Conservation (phyloP, 805 yeast genomes). For the Saturnispora galanensis region DNA sequence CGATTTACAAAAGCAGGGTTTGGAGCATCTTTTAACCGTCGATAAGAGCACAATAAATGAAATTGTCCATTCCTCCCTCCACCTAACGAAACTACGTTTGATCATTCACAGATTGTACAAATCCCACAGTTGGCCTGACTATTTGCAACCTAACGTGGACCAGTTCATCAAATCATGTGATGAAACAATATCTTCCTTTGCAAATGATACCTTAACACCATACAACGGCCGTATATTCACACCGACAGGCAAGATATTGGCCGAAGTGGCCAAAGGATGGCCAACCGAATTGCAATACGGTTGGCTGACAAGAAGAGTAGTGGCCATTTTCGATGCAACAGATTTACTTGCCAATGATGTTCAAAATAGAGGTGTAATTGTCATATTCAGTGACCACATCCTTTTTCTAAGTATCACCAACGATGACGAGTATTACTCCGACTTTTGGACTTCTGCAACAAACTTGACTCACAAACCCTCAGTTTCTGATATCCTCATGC, state of each 20-base stretch:
- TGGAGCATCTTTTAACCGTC: conserved; percentile 25
- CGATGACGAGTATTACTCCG: conserved; percentile 27
- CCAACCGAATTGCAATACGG: conserved; percentile 80
- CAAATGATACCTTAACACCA: conserved; percentile 40
- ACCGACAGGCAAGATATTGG: conserved; percentile 80
- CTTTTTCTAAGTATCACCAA: conserved; percentile 52
- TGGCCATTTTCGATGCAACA: conserved; percentile 49
- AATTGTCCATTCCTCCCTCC: conserved; percentile 59
- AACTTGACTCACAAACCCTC: conserved; percentile 37
- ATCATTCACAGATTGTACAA: conserved; percentile 53
- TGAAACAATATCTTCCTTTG: conserved; percentile 75
- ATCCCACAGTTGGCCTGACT: conserved; percentile 36
- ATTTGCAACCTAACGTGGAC: conserved; percentile 23
- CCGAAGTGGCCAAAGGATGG: conserved; percentile 81
- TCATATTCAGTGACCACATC: conserved; percentile 73
- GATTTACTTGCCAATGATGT: conserved; percentile 20
- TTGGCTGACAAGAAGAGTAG: conserved; percentile 80
- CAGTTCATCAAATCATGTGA: conserved; percentile 43
- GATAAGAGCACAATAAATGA: conserved; percentile 47
- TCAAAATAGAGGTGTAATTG: conserved; percentile 43
- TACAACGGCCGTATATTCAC: conserved; percentile 68
- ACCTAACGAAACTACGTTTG: conserved; percentile 60
- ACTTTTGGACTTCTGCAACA: conserved; percentile 7
- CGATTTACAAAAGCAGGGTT: conserved; percentile 25
- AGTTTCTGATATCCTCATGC: conserved; percentile 77